Base-by-base conservation (phyloP, 2,329 filamentous ascomycete genomes). In the Aspergillus versicolor region DNA sequence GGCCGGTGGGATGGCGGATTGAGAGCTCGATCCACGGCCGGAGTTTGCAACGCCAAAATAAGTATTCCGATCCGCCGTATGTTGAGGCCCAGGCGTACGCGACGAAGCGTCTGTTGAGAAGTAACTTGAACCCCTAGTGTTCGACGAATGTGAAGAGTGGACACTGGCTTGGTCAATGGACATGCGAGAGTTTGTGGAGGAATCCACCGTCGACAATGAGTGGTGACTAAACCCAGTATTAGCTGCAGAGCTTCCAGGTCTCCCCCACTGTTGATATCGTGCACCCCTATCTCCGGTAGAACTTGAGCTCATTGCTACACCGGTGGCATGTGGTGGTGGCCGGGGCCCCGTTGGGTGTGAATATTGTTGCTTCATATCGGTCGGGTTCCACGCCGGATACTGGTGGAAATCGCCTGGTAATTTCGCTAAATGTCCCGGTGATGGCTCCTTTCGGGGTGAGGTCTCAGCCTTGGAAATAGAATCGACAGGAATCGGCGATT, bases 391-490 rank as follows among this genome's bases (percentile, higher is more conserved):
- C 52, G 83, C 83, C 42, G 92, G 91, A 73, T 97, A 96, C 70
- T 96, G 93, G 77, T 96, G 91, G 70, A 87, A 96, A 74, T 97
- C 92, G 65, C 79, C 79, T 48, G 85, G 85, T 63, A 81, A 82
- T 76, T 91, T 92, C 73, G 91, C 92, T 53, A 95, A 77, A 68
- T 96, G 91, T 73, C 94, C 90, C 30, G 92, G 90, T 58, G 90
- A 81, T 57, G 89, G 89, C 55, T 94, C 89, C 70, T 86, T 86
- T 64, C 86, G 83, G 55, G 80, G 75, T 24, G 74, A 69, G 21
- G 84, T 80, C 61, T 90, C 87, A 56, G 82, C 76, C 69, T 85
- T 84, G 49, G 88, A 87, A 43, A 91, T 79, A 70, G 89, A 90
- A 45, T 95, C 89, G 68, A 90, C 81, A 40, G 88, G 77, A 57